Conservation (phyloP, 164 flowering plant genomes). For the Berberis thunbergii region DNA sequence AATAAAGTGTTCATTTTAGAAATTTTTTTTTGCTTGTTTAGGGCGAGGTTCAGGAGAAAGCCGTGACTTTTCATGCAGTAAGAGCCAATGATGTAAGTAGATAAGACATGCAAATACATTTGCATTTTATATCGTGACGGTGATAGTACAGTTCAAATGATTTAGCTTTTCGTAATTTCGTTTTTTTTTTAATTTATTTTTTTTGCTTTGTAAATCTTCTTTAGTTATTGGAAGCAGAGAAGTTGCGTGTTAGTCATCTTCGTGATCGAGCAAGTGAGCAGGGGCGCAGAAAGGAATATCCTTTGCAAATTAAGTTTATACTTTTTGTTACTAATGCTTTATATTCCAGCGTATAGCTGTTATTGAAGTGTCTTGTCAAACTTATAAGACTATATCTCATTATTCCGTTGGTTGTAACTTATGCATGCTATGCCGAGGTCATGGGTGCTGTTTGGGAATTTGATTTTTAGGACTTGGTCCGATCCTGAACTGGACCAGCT, state of each 20-base stretch:
- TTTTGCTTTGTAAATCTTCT: not conserved
- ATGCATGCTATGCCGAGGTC: too few relatives aligned
- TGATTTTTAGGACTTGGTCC: too few relatives aligned
- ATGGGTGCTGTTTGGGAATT: too few relatives aligned
- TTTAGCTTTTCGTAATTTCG: not conserved
- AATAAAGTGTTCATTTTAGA: not conserved
- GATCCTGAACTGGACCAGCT: too few relatives aligned
- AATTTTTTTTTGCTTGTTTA: slow-evolving; percentile 21
- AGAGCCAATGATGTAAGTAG: slow-evolving; percentile 86
- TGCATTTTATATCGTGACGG: not conserved
- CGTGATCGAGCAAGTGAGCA: slow-evolving; percentile 96
- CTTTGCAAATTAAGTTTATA: slow-evolving; percentile 26
- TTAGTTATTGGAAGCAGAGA: slow-evolving; percentile 87
- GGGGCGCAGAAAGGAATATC: slow-evolving; percentile 93
- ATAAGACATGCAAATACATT: not conserved
- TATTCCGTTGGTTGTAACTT: too few relatives aligned
- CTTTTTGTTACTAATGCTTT: not conserved
- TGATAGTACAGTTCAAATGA: not conserved
- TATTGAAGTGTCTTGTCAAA: not conserved
- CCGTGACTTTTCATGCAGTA: slow-evolving; percentile 61
- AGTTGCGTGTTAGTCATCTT: slow-evolving; percentile 72
- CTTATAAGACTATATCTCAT: too few relatives aligned
- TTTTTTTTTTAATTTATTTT: not conserved
- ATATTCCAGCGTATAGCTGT: not conserved
- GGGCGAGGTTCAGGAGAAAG: slow-evolving; percentile 91